These are phyloP conservation scores for Fusarium pseudograminearum DNA, from an alignment of 2,329 filamentous ascomycete genomes.

Conservation along the genomic window DNA sequence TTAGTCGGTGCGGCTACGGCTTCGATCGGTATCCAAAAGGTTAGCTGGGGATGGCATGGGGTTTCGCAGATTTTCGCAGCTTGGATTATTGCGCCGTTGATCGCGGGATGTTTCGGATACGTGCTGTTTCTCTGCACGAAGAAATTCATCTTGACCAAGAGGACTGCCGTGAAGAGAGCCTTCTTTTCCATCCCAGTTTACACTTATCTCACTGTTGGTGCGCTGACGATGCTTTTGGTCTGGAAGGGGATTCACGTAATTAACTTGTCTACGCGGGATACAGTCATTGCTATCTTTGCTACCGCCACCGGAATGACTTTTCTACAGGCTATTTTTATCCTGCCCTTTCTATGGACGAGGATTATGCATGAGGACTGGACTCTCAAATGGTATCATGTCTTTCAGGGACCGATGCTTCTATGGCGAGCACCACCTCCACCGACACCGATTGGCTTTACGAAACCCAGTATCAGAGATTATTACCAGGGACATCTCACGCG, in stretches of 20 bases:
- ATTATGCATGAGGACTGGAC: slow-evolving; percentile 65
- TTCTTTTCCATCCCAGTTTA: slow-evolving; percentile 54
- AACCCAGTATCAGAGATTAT: slow-evolving; percentile 61
- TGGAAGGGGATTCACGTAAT: slow-evolving; percentile 53
- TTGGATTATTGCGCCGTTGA: slow-evolving; percentile 54
- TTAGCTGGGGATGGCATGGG: slow-evolving; percentile 55
- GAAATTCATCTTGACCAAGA: slow-evolving; percentile 47
- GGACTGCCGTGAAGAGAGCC: slow-evolving; percentile 50
- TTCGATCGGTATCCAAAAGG: slow-evolving; percentile 51
- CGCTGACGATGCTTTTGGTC: slow-evolving; percentile 64
- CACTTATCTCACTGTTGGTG: slow-evolving; percentile 53
- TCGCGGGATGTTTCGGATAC: slow-evolving; percentile 51
- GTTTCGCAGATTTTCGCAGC: slow-evolving; percentile 56
- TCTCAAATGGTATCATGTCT: slow-evolving; percentile 61
- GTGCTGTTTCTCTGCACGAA: slow-evolving; percentile 54
- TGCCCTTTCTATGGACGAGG: slow-evolving; percentile 65
- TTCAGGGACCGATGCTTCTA: slow-evolving; percentile 62
- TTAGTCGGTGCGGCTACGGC: slow-evolving; percentile 54
- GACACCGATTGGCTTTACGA: slow-evolving; percentile 54
- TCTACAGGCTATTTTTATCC: slow-evolving; percentile 61
- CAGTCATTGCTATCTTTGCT: slow-evolving; percentile 56
- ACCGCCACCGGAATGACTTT: slow-evolving; percentile 57
- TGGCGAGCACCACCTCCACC: slow-evolving; percentile 53
- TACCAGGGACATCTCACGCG: slow-evolving; percentile 62
- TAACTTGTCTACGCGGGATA: slow-evolving; percentile 40